Evolutionary conservation across 371 early-diverging fungal genomes (phyloP), one percentile per base, ranked within the genome.

Genomic region (Saksenaea oblongispora): DNA sequence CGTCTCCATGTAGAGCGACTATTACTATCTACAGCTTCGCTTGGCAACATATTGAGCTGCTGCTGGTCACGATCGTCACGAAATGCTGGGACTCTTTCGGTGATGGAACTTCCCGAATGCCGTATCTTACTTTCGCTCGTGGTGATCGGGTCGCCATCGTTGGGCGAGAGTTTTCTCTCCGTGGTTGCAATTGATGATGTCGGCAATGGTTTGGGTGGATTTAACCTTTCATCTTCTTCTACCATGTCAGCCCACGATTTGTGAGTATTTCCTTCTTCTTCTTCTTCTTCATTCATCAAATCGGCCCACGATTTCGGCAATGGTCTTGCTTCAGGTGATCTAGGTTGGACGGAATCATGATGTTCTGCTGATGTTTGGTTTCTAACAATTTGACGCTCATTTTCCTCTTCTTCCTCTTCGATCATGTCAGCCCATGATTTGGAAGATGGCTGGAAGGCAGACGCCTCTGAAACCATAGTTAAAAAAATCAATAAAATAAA

Each of bases 181-280:
- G 31, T 31, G 7, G 31, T 31, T 31, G 7, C 31, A 31, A 31
- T 31, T 31, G 31, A 31, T 31, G 24, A 10, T 9, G 17, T 17
- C 7, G 24, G 51, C 22, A 7, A 22, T 17, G 24, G 5, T 7
- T n/a, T 22, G 1, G 51, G 51, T 11, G 51, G 51, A 47, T 47
- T 47, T 47, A 47, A 22, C 22, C n/a, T n/a, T 22, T 47, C 51
- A 10, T 47, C 51, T 22, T 47, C 51, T 47, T 47, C 51, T 11
- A 47, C 51, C 51, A 47, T 47, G 51, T 47, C 51, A 7, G 51
- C 51, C 51, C 51, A 47, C 22, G 51, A 47, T 47, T 47, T 47
- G 22, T 17, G 24, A 26, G 22, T n/a, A 14, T 44, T 11, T 14
- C n/a, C n/a, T n/a, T 3, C 18, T 10, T 8, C 17, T 7, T 44